Base-by-base conservation (phyloP, 768 basidiomycete species). In the Boletus bicolor region DNA sequence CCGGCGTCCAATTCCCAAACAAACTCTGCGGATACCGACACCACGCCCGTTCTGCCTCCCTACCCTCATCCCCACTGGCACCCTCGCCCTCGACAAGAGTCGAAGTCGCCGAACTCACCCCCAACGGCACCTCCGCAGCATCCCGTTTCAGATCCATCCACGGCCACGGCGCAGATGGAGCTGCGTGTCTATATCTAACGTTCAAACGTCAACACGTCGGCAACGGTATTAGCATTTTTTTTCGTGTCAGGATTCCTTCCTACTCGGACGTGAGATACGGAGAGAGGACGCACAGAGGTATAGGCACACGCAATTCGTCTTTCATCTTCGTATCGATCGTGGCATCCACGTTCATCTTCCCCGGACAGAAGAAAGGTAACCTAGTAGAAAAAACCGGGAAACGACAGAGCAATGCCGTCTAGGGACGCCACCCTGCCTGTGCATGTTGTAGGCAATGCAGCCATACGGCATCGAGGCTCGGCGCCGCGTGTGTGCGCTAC, bases 1-100 rank as follows among this genome's bases (percentile, higher is more conserved):
- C 62, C 1, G 60, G 62, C 0, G 78, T 79, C 81, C 81, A 82
- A 58, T 81, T 82, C 1, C 78, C 75, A 61, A 76, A 82, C 7
- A 76, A 61, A 1, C 75, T 73, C 53, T 78, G 74, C 0, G 81
- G 79, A 60, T 81, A 82, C 48, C 55, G 39, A 21, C 59, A 30
- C 74, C 74, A 75, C 21, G 32, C 26, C 24, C 26, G 24, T 44
- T 28, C 14, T 0, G 10, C 32, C 32, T 17, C 12, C 21, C 12
- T 21, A 44, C 12, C 15, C 12, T 26, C 15, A 8, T 11, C n/a
- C 26, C 7, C 44, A n/a, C 7, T 5, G 26, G 3, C 26, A 5
- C 26, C 26, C 14, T 37, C 37, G 37, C 37, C 37, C 7, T 17
- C 17, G 7, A 44, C 17, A 4, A 44, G 24, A 4, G 44, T 44